Evolutionary conservation across 257 asterid genomes (phyloP), one percentile per base, ranked within the genome.

Genomic region (Anisodus tanguticus): DNA sequence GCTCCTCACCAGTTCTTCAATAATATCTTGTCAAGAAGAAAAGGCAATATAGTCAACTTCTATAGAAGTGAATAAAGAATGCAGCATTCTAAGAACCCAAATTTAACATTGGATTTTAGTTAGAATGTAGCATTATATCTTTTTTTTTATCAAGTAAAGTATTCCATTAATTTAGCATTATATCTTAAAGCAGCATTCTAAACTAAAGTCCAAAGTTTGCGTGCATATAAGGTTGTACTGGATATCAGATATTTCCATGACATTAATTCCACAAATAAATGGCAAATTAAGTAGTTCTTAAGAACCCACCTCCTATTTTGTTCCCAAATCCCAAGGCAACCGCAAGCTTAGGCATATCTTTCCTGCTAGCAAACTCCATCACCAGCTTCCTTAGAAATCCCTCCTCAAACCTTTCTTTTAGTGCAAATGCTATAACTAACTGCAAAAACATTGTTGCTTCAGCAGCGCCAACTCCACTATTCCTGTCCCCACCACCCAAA

Each of bases 381-480:
- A 86, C 80, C 59, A 86, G 68, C 74, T 83, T 86, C 77, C 77
- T 86, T 45, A 86, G 81, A 76, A 86, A 78, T n/a, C 78, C 82
- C 72, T 78, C 86, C 45, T 86, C 86, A 86, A 86, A 86, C 74
- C 54, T 69, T 41, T 86, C 86, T 78, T 78, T 86, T 60, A 83
- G 81, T 13, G 68, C 78, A 83, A 82, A 86, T 35, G 86, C 81
- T 55, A 78, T 79, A 8, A 86, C 82, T 79, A 86, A 74, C 70
- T 86, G 88, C 66, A 86, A 78, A 86, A 86, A 86, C 84, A 83
- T 86, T 16, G 86, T 54, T 41, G 86, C 88, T 55, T 86, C 88
- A 82, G 63, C 72, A 17, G 84, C 86, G 49, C 81, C 64, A 58
- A 83, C 72, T 66, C 88, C 88, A 64, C 86, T 78, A 55, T 35